Base-by-base conservation (phyloP, 2,329 filamentous ascomycete genomes). In the Pestalotiopsis sp. region DNA sequence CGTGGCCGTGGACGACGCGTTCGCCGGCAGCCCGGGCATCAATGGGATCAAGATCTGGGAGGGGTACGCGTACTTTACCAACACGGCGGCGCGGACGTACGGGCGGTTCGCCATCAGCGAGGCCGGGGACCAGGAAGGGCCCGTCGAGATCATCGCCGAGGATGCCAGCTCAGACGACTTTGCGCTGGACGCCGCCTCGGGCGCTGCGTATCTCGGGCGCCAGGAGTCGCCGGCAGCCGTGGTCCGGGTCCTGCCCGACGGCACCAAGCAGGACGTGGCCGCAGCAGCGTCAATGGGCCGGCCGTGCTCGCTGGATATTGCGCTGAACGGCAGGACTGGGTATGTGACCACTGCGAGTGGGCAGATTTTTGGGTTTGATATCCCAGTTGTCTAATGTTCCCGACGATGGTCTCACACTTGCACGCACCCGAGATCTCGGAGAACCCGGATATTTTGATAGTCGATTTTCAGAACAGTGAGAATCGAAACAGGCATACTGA, bases 1-100 rank as follows among this genome's bases (percentile, higher is more conserved):
- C 9, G 67, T 67, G 12, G 39, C 61, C 61, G 14, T 52, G 13
- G 67, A 62, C 23, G 36, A 25, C 1, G 67, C 31, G 4, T 65
- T 69, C 36, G 60, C 61, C 23, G 67, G 63, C 20, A 39, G 23
- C n/a, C 67, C 64, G 4, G 69, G 67, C 5, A 65, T 69, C 52
- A 63, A 70, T n/a, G 69, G 69, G 14, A 62, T 70, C n/a, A 70
- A 69, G 52, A 25, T 70, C 60, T 36, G 39, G 4, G 65, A 64
- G 13, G 38, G 49, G 1, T 67, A 70, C 55, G 69, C 67, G 6
- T 70, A 70, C 23, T 70, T 70, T 55, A 67, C 64, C 39, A 70
- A 69, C 38, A 65, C 66, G 14, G 59, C 20, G 20, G n/a, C 38
- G n/a, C 27, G 38, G 58, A 57, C 55, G 25, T 66, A 68, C 20